Conservation (phyloP, 2,329 filamentous ascomycete species). For the Trichoderma sp. region DNA sequence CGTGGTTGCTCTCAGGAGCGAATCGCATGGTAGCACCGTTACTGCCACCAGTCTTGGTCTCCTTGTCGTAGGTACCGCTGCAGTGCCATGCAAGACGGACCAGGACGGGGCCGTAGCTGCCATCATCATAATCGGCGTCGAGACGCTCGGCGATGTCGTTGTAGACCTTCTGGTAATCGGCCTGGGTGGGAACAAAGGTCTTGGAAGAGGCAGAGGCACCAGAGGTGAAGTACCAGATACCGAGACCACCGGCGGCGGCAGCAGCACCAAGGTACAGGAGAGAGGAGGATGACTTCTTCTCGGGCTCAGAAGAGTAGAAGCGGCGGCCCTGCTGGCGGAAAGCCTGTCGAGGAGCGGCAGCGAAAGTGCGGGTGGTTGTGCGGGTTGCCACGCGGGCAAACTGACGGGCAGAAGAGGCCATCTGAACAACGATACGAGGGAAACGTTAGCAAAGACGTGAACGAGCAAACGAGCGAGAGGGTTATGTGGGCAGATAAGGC, state of each 20-base stretch:
- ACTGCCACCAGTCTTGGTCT: constrained; percentile 84
- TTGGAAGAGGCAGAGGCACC: constrained; percentile 48
- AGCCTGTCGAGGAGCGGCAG: constrained; percentile 59
- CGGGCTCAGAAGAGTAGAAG: constrained; percentile 71
- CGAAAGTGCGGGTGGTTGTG: constrained; percentile 55
- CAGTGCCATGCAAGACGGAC: constrained; percentile 92
- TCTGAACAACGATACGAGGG: constrained; percentile 22
- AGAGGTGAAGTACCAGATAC: constrained; percentile 64
- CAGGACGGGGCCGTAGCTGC: constrained; percentile 89
- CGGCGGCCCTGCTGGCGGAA: constrained; percentile 74
- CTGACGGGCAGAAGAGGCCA: constrained; percentile 49
- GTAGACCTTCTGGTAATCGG: constrained; percentile 95
- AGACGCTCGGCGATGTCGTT: constrained; percentile 76
- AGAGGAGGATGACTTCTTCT: constrained; percentile 47
- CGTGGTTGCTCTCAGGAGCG: constrained; percentile 81
- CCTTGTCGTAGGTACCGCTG: constrained; percentile 86
- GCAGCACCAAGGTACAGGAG: constrained; percentile 60
- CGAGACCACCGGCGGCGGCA: constrained; percentile 59
- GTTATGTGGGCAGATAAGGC: neutral
- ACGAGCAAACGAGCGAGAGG: neutral
- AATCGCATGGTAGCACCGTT: constrained; percentile 98
- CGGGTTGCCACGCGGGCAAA: constrained; percentile 59
- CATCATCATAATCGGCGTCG: constrained; percentile 94
- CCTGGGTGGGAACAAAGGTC: constrained; percentile 69
- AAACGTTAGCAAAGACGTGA: constrained; percentile 10